phyloP scores from a whole-genome alignment of 345 rosid species.

The Camelina sativa region DNA sequence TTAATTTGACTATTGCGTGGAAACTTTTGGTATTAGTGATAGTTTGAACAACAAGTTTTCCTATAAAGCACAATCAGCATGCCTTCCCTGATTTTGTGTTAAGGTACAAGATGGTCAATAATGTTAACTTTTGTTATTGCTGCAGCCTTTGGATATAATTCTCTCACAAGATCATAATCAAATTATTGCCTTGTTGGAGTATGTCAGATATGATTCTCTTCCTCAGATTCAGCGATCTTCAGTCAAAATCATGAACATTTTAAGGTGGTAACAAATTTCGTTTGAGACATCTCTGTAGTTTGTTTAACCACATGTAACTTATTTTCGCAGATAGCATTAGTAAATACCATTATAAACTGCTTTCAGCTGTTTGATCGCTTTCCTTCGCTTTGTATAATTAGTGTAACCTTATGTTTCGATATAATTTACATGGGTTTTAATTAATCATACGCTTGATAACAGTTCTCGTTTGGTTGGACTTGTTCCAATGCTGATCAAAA shows the following conservation, averaged over 20 bases:
- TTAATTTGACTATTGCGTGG: conserved; percentile 11
- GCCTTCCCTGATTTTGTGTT: not conserved
- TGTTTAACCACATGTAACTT: conserved; percentile 17
- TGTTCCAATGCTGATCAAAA: conserved; percentile 77
- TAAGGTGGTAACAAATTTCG: conserved; percentile 57
- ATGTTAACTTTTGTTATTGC: conserved; percentile 35
- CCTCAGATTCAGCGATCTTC: conserved; percentile 82
- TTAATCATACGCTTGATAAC: conserved; percentile 38
- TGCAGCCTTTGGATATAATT: conserved; percentile 92
- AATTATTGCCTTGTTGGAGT: conserved; percentile 80
- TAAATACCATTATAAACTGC: conserved; percentile 21
- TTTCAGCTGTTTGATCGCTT: conserved; percentile 23
- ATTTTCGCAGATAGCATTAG: conserved; percentile 9
- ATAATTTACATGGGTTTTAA: conserved; percentile 17
- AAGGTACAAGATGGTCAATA: conserved; percentile 18
- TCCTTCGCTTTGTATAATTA: conserved; percentile 3
- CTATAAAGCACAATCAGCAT: conserved; percentile 13
- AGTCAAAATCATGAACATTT: conserved; percentile 81
- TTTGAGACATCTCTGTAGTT: conserved; percentile 17
- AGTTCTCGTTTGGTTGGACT: conserved; percentile 95
- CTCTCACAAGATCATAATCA: conserved; percentile 94
- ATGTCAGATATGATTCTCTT: conserved; percentile 85
- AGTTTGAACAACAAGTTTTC: not conserved
- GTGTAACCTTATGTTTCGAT: conserved; percentile 16
- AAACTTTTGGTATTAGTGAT: conserved; percentile 1